Conservation (phyloP, 768 basidiomycete genomes). For the Mycena latifolia region DNA sequence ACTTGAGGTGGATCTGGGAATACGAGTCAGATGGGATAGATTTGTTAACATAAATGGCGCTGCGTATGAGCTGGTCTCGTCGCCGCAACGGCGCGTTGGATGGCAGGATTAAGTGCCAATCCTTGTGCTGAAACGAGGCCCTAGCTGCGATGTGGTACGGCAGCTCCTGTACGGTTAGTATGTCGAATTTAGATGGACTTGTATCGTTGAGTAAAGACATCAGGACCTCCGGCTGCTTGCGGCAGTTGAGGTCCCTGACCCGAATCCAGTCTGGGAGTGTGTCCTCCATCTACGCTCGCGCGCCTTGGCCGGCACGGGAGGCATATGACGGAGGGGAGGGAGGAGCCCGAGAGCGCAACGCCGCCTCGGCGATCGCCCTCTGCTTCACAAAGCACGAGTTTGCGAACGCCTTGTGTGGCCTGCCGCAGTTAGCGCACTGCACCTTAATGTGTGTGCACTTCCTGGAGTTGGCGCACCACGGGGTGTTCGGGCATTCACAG, state of each 20-base stretch:
- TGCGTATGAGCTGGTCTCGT: conserved; percentile 7
- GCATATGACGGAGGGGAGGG: too few species aligned
- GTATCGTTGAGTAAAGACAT: conserved; percentile 13
- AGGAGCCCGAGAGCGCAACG: background rate
- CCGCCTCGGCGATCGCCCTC: background rate
- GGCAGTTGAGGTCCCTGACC: conserved; percentile 18
- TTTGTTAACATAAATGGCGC: conserved; percentile 10
- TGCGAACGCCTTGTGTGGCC: too few species aligned
- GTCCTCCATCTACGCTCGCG: conserved; percentile 5
- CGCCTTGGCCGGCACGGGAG: background rate
- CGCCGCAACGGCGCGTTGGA: background rate
- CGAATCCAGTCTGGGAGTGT: background rate
- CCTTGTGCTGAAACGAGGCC: conserved; percentile 5
- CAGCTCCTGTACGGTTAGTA: conserved; percentile 3
- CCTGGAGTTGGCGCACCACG: conserved; percentile 8
- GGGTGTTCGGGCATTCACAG: conserved; percentile 11
- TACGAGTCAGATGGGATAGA: conserved; percentile 2
- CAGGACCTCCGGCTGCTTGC: too few species aligned
- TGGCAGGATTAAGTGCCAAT: too few species aligned
- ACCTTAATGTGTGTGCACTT: conserved; percentile 9
- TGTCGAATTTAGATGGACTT: conserved; percentile 1
- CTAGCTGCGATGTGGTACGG: background rate
- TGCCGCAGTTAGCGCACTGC: conserved; percentile 6
- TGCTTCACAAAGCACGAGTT: conserved; percentile 2
- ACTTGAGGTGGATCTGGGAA: too few species aligned